A percentile compares a stretch with the other conserved stretches of the same genome.
Conservation (phyloP, 306 rosid species). For the Bauhinia variegata region DNA sequence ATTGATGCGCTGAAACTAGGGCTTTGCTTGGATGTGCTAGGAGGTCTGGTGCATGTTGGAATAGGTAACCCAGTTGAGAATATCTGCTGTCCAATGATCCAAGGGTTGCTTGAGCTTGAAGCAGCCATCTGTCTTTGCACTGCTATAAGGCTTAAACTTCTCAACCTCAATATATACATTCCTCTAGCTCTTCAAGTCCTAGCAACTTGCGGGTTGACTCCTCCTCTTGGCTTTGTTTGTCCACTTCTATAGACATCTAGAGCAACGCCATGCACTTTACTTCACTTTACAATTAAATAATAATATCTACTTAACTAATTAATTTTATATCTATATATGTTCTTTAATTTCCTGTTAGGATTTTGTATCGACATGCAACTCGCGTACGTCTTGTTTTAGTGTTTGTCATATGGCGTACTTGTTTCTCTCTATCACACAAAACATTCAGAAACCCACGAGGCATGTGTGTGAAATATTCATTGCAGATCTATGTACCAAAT, state of each 20-base stretch:
- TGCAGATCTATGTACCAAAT: no score
- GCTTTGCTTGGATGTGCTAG: slow-evolving; percentile 79
- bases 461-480: no score
- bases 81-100: slow-evolving; percentile 79
- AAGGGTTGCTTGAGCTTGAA: slow-evolving; percentile 83
- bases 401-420: no score
- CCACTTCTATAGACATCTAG: slow-evolving; percentile 66
- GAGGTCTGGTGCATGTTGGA: slow-evolving; percentile 79
- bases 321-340: no score
- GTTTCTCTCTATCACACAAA: no score
- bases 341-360: no score
- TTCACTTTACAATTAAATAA: no score
- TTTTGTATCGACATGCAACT: no score
- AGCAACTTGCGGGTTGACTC: slow-evolving; percentile 73
- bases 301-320: no score
- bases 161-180: slow-evolving; percentile 70
- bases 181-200: slow-evolving; percentile 87
- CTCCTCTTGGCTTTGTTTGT: slow-evolving; percentile 91
- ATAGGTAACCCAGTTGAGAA: slow-evolving; percentile 72
- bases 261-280: no score
- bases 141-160: slow-evolving; percentile 68
- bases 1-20: slow-evolving; percentile 77
- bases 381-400: no score
- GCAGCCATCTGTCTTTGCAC: slow-evolving; percentile 93
- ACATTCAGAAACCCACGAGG: no score